Evolutionary conservation across 768 basidiomycete genomes (phyloP), one percentile per base, ranked within the genome.

Genomic region (Sistotremastrum suecicum): DNA sequence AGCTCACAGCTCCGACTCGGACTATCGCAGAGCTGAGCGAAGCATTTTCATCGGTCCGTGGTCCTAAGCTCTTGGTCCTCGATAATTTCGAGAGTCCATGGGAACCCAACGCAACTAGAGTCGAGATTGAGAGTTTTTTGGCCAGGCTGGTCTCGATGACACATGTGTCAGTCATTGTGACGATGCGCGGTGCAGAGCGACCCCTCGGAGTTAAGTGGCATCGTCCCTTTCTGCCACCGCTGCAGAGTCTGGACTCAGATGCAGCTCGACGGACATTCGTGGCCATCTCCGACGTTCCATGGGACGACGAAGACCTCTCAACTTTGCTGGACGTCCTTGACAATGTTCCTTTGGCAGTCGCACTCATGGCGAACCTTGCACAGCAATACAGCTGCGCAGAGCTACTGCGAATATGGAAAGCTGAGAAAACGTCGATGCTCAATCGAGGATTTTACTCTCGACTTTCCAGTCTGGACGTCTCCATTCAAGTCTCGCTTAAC

Each of bases 61-160:
- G 5, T 20, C 20, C 20, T 20, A 20, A 20, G 20, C 39, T 68
- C 28, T 33, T 69, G 20, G 47, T 67, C 28, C 52, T 69, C 6
- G 66, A 68, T 45, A 65, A 68, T 44, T 65, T 69, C 44, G 67
- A 69, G 54, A 64, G 66, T 4, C 57, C 62, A 3, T 66, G 65
- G 66, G 56, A 63, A 47, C 51, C 53, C 38, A 48, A 45, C 5
- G 50, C 47, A 3, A 48, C 45, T 20, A 56, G 51, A 44, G 49
- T 43, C 8, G 47, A 53, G 20, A 53, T 66, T 33, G 51, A 56
- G 30, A 47, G 50, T 31, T 48, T 63, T 9, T 49, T 66, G 10
- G 38, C 49, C 33, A 47, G 47, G n/a, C 44, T 65, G 5, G 53
- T 53, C 5, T 44, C 42, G 5, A 42, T 66, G 5, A 47, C 55